Percentiles rank a stretch among this genome's conserved stretches.
These are phyloP conservation scores for Filosporella fistucella DNA, from an alignment of 495 filamentous ascomycete species.

Conservation along the genomic window DNA sequence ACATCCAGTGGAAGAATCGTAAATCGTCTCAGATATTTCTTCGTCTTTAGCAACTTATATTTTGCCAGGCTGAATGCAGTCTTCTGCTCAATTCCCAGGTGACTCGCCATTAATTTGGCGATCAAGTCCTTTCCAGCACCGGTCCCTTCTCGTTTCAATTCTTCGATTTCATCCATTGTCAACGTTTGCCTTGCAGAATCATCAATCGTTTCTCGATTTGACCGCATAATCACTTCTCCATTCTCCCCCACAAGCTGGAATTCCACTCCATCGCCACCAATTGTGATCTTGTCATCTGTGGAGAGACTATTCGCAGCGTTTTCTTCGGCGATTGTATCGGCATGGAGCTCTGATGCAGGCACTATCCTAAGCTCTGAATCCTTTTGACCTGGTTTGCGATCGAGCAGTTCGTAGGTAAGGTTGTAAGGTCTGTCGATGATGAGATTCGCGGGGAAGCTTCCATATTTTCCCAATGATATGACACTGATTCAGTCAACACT, in stretches of 20 bases:
- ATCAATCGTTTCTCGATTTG: conserved; percentile 74
- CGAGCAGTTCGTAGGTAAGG: conserved; percentile 83
- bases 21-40: conserved; percentile 87
- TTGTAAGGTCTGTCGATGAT: conserved; percentile 86
- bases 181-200: conserved; percentile 77
- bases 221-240: conserved; percentile 64
- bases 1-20: conserved; percentile 81
- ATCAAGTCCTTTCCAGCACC: conserved; percentile 85
- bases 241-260: conserved; percentile 46
- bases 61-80: conserved; percentile 90
- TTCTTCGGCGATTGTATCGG: conserved; percentile 64
- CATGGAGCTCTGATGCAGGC: conserved; percentile 74
- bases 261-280: conserved; percentile 41
- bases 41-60: conserved; percentile 89
- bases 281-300: conserved; percentile 27
- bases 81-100: conserved; percentile 86
- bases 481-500: conserved; percentile 44
- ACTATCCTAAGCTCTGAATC: conserved; percentile 70
- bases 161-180: conserved; percentile 84
- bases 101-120: conserved; percentile 76
- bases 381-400: conserved; percentile 51
- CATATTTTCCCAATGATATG: conserved; percentile 85
- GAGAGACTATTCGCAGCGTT: conserved; percentile 27
- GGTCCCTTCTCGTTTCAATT: conserved; percentile 72
- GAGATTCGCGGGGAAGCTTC: conserved; percentile 78